phyloP scores from a whole-genome alignment of 2,329 filamentous ascomycete species.

The Sclerotinia spermophila region DNA sequence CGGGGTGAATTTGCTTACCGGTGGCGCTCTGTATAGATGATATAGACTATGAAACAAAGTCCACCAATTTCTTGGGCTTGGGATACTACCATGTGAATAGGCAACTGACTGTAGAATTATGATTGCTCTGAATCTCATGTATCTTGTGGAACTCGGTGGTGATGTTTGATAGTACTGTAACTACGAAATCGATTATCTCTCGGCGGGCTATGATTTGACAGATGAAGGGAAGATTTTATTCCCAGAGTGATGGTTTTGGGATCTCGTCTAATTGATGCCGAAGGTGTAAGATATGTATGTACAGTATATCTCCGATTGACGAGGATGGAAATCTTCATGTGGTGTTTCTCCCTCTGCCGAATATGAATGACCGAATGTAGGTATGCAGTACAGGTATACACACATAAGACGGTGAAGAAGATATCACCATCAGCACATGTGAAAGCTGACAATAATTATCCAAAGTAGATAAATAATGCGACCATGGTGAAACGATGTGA shows the following conservation, averaged over 20 bases:
- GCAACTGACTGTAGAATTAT: neutral
- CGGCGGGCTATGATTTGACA: neutral
- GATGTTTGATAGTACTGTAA: neutral
- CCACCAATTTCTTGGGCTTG: neutral
- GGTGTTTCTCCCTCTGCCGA: too few species aligned
- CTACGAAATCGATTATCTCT: neutral
- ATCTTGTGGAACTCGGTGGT: neutral
- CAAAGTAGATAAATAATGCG: neutral
- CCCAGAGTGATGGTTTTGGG: neutral
- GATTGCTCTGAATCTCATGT: too few species aligned
- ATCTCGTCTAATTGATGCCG: neutral
- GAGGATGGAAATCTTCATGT: neutral
- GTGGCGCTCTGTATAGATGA: neutral
- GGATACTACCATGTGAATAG: neutral
- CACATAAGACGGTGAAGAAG: neutral
- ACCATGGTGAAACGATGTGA: neutral
- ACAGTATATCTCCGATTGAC: neutral
- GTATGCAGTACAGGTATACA: neutral
- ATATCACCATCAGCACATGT: neutral
- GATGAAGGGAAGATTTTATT: neutral
- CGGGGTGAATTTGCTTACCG: neutral
- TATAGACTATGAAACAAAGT: neutral
- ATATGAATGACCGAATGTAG: too few species aligned
- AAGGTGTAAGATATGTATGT: too few species aligned
- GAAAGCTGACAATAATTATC: neutral